phyloP scores from a whole-genome alignment of 805 yeast genomes.

The Candida schatavii region DNA sequence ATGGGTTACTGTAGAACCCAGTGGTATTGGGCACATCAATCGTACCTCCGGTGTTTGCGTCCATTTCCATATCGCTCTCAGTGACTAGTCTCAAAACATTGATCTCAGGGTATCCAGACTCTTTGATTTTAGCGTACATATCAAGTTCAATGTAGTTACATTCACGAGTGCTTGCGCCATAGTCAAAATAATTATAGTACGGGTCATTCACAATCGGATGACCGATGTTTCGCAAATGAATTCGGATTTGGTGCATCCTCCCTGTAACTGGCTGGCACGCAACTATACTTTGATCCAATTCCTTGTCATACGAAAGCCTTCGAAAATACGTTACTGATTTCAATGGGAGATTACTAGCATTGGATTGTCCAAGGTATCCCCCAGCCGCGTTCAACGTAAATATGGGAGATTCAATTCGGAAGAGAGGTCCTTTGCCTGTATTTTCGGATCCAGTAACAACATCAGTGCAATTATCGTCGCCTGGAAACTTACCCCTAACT shows the following conservation, averaged over 20 bases:
- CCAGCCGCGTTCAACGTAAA: conserved; percentile 34
- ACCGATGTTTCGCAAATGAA: conserved; percentile 59
- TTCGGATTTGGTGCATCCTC: conserved; percentile 55
- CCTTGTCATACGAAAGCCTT: conserved; percentile 24
- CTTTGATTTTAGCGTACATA: conserved; percentile 20
- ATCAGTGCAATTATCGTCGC: neutral
- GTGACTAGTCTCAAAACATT: conserved; percentile 6
- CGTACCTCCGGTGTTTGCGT: conserved; percentile 7
- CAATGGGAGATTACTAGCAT: conserved; percentile 20
- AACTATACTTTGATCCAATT: conserved; percentile 40
- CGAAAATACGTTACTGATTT: conserved; percentile 34
- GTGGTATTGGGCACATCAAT: conserved; percentile 14
- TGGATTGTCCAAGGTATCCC: conserved; percentile 30
- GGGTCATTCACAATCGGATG: conserved; percentile 84
- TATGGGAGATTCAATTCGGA: conserved; percentile 38
- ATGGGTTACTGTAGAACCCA: conserved; percentile 10
- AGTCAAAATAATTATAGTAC: conserved; percentile 17
- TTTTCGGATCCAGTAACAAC: too few species aligned
- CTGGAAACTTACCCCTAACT: conserved; percentile 20
- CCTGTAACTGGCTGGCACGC: conserved; percentile 52
- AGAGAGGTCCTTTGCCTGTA: conserved; percentile 4
- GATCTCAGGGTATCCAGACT: conserved; percentile 15
- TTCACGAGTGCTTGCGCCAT: neutral
- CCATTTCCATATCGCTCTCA: conserved; percentile 4
- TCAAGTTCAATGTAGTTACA: conserved; percentile 20